Conservation (phyloP, 257 asterid species). For the Solanum corneliomulleri region DNA sequence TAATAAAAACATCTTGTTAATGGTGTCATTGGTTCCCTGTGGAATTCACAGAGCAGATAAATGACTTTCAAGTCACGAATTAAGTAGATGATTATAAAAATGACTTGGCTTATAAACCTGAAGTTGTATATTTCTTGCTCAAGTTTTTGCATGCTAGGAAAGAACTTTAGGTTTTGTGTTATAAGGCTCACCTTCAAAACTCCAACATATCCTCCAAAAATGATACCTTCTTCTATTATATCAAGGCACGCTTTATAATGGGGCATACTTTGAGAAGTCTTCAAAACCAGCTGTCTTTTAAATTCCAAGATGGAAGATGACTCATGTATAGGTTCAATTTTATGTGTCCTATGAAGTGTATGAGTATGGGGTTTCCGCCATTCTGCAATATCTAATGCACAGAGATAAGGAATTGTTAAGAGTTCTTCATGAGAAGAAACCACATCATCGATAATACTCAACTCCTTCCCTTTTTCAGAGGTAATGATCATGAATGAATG, state of each 20-base stretch:
- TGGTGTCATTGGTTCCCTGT: not conserved
- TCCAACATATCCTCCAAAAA: slow-evolving; percentile 33
- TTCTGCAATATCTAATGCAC: slow-evolving; percentile 44
- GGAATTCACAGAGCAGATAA: not conserved
- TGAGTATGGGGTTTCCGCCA: slow-evolving; percentile 20
- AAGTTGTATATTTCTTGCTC: not conserved
- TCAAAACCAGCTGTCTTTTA: slow-evolving; percentile 22
- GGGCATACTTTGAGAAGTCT: slow-evolving; percentile 22
- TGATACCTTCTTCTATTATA: slow-evolving; percentile 41
- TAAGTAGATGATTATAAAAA: not conserved
- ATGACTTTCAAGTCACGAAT: not conserved
- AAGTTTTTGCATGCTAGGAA: not conserved
- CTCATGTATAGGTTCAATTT: slow-evolving; percentile 30
- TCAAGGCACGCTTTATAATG: slow-evolving; percentile 42
- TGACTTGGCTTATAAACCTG: not conserved
- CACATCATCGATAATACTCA: slow-evolving; percentile 34
- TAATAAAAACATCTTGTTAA: not conserved
- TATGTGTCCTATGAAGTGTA: slow-evolving; percentile 38
- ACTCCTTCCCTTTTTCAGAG: slow-evolving; percentile 27
- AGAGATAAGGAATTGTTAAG: slow-evolving; percentile 27
- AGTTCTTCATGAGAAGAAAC: slow-evolving; percentile 27
- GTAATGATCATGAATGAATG: slow-evolving; percentile 45
- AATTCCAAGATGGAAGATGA: slow-evolving; percentile 29
- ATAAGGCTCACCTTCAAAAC: slow-evolving; percentile 28
- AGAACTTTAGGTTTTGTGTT: not conserved